A percentile compares a stretch with the other conserved stretches of the same genome.
Evolutionary conservation across 352 stramenopile genomes (phyloP).

Genomic region (Albugo laibachii): DNA sequence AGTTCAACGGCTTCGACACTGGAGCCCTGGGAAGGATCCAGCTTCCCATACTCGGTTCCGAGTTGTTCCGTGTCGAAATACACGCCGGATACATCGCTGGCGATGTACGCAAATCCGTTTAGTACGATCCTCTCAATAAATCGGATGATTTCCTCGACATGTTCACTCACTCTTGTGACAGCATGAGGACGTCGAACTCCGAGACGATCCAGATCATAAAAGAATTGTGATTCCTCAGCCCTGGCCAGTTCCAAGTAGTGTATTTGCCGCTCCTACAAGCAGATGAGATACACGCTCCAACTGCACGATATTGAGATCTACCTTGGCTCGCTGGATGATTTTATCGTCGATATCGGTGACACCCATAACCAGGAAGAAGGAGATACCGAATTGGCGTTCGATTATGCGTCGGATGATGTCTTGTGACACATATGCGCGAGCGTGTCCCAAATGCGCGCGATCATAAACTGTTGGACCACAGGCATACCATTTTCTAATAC

Average conservation of each 20-base stretch:
- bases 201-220: slow-evolving; percentile 34
- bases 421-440: slow-evolving; percentile 86
- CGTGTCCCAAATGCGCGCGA: slow-evolving; percentile 93
- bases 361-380: slow-evolving; percentile 90
- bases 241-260: slow-evolving; percentile 25
- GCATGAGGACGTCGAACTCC: slow-evolving; percentile 35
- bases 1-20: slow-evolving; percentile 4
- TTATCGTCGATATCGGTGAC: slow-evolving; percentile 98
- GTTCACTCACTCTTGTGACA: slow-evolving; percentile 84
- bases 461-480: slow-evolving; percentile 99
- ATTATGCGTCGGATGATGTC: slow-evolving; percentile 86
- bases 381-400: slow-evolving; percentile 75
- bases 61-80: slow-evolving; percentile 91
- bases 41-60: slow-evolving; percentile 36
- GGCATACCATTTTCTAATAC: slow-evolving; percentile 87
- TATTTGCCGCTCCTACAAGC: slow-evolving; percentile 14
- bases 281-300: not conserved
- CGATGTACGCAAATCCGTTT: slow-evolving; percentile 90
- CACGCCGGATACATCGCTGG: slow-evolving; percentile 73
- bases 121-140: slow-evolving; percentile 86
- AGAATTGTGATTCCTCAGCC: slow-evolving; percentile 43
- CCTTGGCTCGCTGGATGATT: slow-evolving; percentile 74
- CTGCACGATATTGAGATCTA: not conserved
- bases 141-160: slow-evolving; percentile 89
- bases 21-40: slow-evolving; percentile 22